phyloP scores from a whole-genome alignment of 495 filamentous ascomycete species.

The Aspergillus sclerotiicarbonarius region DNA sequence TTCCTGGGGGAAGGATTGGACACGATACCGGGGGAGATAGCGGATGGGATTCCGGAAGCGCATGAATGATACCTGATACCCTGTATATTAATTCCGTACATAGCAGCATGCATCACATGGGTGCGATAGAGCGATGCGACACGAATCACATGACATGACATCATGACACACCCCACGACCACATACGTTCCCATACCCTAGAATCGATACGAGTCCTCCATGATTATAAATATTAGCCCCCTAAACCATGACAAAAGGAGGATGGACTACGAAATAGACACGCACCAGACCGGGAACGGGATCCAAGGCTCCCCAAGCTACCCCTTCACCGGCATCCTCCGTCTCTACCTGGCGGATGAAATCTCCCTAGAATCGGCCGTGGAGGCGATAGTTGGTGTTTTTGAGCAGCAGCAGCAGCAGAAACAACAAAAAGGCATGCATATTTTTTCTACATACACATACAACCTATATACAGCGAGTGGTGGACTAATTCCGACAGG shows the following conservation, averaged over 20 bases:
- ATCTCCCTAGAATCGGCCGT: constrained; percentile 5
- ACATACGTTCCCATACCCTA: no score
- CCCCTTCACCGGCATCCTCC: constrained; percentile 14
- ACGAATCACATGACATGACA: constrained; percentile 6
- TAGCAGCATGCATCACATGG: neutral
- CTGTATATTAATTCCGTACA: constrained; percentile 1
- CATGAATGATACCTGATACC: neutral
- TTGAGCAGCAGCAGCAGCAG: neutral
- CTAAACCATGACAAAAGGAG: no score
- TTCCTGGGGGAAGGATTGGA: constrained; percentile 47
- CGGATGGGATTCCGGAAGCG: neutral
- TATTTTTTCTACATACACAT: no score
- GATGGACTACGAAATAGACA: constrained; percentile 7
- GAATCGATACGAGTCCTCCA: no score
- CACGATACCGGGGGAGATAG: constrained; percentile 2
- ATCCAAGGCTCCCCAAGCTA: constrained; percentile 9
- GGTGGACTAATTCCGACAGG: neutral
- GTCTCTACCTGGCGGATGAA: constrained; percentile 15
- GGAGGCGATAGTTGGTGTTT: constrained; percentile 9
- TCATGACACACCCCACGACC: constrained; percentile 4
- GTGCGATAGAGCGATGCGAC: neutral
- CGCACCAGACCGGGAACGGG: constrained; percentile 7
- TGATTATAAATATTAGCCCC: no score
- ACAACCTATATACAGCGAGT: no score
- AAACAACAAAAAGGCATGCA: no score